phyloP scores from a whole-genome alignment of 2,329 filamentous ascomycete genomes.

The Phyllachora maydis region DNA sequence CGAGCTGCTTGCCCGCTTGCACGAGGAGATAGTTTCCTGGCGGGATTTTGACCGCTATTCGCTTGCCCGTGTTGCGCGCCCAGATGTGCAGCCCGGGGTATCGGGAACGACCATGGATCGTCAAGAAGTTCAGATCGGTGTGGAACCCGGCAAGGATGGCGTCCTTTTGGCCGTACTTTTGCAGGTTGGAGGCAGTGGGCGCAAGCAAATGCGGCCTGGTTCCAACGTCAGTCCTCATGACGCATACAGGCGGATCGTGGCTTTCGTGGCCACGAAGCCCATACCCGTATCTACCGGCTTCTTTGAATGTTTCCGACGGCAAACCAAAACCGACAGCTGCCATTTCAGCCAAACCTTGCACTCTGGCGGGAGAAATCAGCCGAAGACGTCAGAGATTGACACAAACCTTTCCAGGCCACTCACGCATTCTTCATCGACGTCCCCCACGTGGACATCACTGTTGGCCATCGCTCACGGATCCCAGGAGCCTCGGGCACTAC shows the following conservation, averaged over 20 bases:
- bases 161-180: conserved; percentile 27
- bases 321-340: conserved; percentile 33
- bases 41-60: conserved; percentile 37
- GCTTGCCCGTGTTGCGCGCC: conserved; percentile 39
- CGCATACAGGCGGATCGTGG: too few species aligned
- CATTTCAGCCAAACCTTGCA: conserved; percentile 37
- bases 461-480: conserved; percentile 28
- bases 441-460: conserved; percentile 35
- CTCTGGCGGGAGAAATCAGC: conserved; percentile 14
- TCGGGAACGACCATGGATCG: conserved; percentile 40
- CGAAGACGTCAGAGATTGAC: conserved; percentile 1
- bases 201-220: conserved; percentile 38
- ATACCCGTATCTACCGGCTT: conserved; percentile 33
- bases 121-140: conserved; percentile 43
- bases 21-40: conserved; percentile 35
- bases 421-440: conserved; percentile 37
- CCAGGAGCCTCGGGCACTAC: conserved; percentile 26
- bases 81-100: conserved; percentile 42
- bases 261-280: too few species aligned
- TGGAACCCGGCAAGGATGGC: conserved; percentile 43
- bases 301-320: conserved; percentile 27
- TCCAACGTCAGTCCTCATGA: too few species aligned
- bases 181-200: conserved; percentile 36
- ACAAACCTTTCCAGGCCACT: conserved; percentile 8
- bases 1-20: conserved; percentile 41